Base-by-base conservation (phyloP, 345 rosid genomes). In the Euphorbia tirucalli region DNA sequence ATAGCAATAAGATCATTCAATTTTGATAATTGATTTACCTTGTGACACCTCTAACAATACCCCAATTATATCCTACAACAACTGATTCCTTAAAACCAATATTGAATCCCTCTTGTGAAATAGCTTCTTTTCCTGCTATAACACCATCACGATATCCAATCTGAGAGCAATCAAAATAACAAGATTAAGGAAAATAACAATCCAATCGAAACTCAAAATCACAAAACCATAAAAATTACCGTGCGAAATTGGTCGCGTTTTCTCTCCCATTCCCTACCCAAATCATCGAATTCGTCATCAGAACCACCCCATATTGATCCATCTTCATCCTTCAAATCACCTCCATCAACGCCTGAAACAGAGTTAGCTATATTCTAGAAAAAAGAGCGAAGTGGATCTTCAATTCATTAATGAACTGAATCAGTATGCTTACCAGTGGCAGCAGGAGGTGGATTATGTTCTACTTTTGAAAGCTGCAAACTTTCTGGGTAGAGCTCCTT, bases 141-240 rank as follows among this genome's bases (percentile, higher is more conserved):
- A 92, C 74, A 56, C 98, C 97, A 41, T 90, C 97, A 25, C 94
- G 92, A 74, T 88, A 94, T 71, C 98, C 97, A 15, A 83, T 63
- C 96, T 92, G 73, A 55, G 62, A 69, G 62, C 30, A 30, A 65
- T 44, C 35, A 24, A 8, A 59, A 61, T 44, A 41, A 52, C 61
- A 48, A 22, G 21, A 30, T 27, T 16, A 27, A 1, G 37, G 10
- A 58, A 27, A 58, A 43, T 21, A n/a, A n/a, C n/a, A n/a, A n/a
- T n/a, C n/a, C 21, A 13, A 44, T 10, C 22, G 24, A 39, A 32
- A 16, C 3, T n/a, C 0, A 21, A 68, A 28, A 68, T 58, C 44
- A 43, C 27, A 55, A 14, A 30, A 25, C 0, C 30, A 21, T n/a
- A n/a, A n/a, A n/a, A n/a, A n/a, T 37, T 37, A 37, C 41, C 41